These are phyloP conservation scores for sorghum (Sorghum bicolor) DNA, from an alignment of 176 grass and related monocot species.

Conservation along the genomic window Sorghum_bicolor_NCBIv3 NC_012876.2:1930001-1930500, in stretches of 20 bases:
- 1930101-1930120: background rate
- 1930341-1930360: too few species aligned
- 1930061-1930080: background rate
- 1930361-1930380: too few species aligned
- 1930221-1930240: too few species aligned
- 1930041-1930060: background rate
- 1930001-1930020: background rate
- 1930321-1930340: too few species aligned
- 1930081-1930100: background rate
- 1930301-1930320: too few species aligned
- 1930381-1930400: background rate
- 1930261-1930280: too few species aligned
- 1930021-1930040: background rate
- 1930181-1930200: too few species aligned
- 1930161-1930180: too few species aligned
- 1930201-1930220: too few species aligned
- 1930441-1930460: background rate
- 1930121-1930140: background rate
- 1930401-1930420: background rate
- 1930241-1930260: too few species aligned
- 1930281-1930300: too few species aligned
- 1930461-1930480: background rate
- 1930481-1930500: background rate
- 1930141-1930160: too few species aligned
- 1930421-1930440: background rate